These are phyloP conservation scores for Flaveria bidentis DNA, from an alignment of 129 eudicot genomes.

Conservation along the genomic window DNA sequence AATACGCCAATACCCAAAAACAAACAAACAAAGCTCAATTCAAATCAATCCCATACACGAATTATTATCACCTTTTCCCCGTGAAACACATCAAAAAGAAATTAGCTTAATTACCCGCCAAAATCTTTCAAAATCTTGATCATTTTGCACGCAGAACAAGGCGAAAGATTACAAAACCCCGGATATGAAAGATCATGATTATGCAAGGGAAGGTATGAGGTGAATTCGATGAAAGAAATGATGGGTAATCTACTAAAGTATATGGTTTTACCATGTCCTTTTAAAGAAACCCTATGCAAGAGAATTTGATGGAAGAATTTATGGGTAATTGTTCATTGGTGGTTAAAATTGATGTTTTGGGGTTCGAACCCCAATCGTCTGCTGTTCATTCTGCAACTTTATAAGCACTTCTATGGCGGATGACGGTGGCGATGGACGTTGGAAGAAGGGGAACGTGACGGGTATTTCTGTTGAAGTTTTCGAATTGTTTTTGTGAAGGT, in stretches of 20 bases:
- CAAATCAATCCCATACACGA: constrained; percentile 7
- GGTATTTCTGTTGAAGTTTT: constrained; percentile 53
- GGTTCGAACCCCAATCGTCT: constrained; percentile 12
- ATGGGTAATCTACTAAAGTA: neutral
- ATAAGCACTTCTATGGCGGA: constrained; percentile 19
- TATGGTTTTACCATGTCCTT: constrained; percentile 10
- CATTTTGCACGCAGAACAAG: constrained; percentile 9
- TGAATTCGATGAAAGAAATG: constrained; percentile 4
- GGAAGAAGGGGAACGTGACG: constrained; percentile 38
- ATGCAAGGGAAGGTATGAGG: neutral
- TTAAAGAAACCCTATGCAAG: neutral
- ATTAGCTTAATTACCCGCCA: constrained; percentile 22
- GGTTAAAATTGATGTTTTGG: neutral
- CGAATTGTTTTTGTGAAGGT: constrained; percentile 13
- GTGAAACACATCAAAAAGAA: constrained; percentile 5
- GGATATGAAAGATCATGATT: neutral
- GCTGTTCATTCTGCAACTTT: neutral
- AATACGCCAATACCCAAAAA: neutral
- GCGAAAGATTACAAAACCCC: constrained; percentile 7
- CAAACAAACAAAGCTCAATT: neutral
- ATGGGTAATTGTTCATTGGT: neutral
- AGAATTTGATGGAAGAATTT: neutral
- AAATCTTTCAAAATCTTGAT: constrained; percentile 24
- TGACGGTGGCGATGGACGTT: constrained; percentile 10
- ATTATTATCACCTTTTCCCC: neutral